Conservation (phyloP, 208 protist genomes). For the Leishmania guyanensis region DNA sequence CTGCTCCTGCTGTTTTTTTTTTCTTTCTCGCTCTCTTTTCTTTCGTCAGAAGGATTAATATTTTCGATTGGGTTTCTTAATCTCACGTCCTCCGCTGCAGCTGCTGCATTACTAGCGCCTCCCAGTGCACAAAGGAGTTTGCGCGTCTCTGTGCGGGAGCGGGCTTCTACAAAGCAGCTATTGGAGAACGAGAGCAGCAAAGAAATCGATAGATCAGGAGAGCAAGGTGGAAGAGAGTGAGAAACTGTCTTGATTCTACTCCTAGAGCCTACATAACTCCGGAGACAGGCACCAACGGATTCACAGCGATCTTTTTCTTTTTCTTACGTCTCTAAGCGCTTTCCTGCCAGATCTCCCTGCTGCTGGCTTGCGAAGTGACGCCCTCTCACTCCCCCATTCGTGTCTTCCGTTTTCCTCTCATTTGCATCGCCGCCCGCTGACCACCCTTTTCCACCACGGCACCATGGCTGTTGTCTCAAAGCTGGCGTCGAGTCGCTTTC, state of each 20-base stretch:
- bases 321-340: too few species aligned
- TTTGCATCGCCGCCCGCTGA: neutral
- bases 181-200: neutral
- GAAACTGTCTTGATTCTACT: neutral
- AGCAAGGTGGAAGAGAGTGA: neutral
- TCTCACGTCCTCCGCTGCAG: neutral
- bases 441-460: neutral
- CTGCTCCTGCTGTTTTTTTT: neutral
- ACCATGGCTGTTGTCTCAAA: slow-evolving; percentile 38
- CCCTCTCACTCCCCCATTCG: neutral
- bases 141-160: neutral
- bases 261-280: too few species aligned
- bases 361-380: too few species aligned
- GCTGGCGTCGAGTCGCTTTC: slow-evolving; percentile 20
- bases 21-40: neutral
- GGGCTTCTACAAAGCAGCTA: neutral
- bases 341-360: neutral
- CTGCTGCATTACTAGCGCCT: neutral
- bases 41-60: neutral
- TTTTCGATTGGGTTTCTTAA: neutral
- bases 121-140: neutral
- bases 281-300: neutral
- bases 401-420: neutral
- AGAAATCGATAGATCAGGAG: neutral
- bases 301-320: neutral